Evolutionary conservation across 2,329 filamentous ascomycete genomes (phyloP).

Genomic region (Akanthomyces dipterigenus): DNA sequence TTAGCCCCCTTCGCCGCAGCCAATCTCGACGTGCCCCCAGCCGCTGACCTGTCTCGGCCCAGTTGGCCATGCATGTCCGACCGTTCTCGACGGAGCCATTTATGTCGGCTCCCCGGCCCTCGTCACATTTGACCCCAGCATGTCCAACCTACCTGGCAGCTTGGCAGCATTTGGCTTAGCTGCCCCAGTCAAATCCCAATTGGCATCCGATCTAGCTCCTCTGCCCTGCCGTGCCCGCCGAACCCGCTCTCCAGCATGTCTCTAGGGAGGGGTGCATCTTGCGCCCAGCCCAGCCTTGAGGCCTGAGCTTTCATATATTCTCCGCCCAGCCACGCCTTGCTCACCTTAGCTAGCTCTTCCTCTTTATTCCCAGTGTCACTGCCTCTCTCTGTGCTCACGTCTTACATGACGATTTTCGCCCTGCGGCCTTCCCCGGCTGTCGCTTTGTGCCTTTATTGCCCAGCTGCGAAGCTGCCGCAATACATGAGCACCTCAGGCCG

Average conservation of each 20-base stretch:
- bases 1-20: neutral
- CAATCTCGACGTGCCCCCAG: slow-evolving; percentile 7
- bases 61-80: neutral
- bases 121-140: neutral
- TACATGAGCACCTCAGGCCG: neutral
- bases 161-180: neutral
- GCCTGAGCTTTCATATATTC: slow-evolving; percentile 6
- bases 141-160: slow-evolving; percentile 3
- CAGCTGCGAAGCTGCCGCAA: neutral
- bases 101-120: slow-evolving; percentile 1
- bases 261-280: neutral
- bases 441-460: neutral
- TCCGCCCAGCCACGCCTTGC: neutral
- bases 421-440: neutral
- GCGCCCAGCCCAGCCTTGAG: neutral
- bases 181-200: neutral
- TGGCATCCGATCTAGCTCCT: slow-evolving; percentile 6
- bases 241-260: slow-evolving; percentile 1
- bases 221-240: neutral
- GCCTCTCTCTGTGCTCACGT: neutral
- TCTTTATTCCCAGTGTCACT: neutral
- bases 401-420: neutral
- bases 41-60: slow-evolving; percentile 3
- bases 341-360: neutral
- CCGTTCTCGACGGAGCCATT: slow-evolving; percentile 7